Conservation (phyloP, 805 yeast species). For the Metschnikowia amazonensis region DNA sequence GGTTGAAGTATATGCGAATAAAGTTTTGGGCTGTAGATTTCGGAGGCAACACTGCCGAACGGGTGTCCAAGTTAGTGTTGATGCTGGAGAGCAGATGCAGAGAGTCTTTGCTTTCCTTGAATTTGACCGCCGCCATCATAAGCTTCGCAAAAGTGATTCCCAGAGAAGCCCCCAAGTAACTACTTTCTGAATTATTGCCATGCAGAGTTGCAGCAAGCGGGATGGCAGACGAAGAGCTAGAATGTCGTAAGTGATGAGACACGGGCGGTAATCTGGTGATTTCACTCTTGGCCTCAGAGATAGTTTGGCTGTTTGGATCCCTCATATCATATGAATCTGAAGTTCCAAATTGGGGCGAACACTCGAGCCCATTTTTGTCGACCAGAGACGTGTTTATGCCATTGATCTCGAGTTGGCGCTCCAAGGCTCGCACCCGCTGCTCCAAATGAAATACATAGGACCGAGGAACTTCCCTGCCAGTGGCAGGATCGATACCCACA, state of each 20-base stretch:
- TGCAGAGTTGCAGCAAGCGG: conserved; percentile 1
- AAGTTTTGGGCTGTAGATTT: conserved; percentile 66
- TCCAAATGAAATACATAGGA: conserved; percentile 74
- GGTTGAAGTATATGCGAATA: conserved; percentile 64
- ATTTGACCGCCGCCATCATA: conserved; percentile 73
- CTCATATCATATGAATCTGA: neutral
- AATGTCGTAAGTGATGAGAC: neutral
- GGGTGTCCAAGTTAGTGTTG: conserved; percentile 12
- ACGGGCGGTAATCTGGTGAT: neutral
- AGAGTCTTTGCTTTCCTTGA: conserved; percentile 25
- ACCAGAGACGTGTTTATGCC: conserved; percentile 27
- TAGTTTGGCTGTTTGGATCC: neutral
- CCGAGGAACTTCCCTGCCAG: conserved; percentile 83
- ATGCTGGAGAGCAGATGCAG: conserved; percentile 13
- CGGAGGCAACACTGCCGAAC: conserved; percentile 59
- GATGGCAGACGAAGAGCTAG: conserved; percentile 1
- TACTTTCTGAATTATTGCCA: conserved; percentile 2
- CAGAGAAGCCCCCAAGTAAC: conserved; percentile 18
- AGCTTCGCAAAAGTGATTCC: conserved; percentile 56
- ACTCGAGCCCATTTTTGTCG: neutral
- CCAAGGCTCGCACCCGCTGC: conserved; percentile 55
- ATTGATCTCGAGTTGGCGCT: conserved; percentile 41
- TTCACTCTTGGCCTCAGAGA: neutral
- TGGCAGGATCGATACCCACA: conserved; percentile 80
- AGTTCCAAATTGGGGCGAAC: neutral